Base-by-base conservation (phyloP, 2,329 filamentous ascomycete genomes). In the Escovopsis sp. region DNA sequence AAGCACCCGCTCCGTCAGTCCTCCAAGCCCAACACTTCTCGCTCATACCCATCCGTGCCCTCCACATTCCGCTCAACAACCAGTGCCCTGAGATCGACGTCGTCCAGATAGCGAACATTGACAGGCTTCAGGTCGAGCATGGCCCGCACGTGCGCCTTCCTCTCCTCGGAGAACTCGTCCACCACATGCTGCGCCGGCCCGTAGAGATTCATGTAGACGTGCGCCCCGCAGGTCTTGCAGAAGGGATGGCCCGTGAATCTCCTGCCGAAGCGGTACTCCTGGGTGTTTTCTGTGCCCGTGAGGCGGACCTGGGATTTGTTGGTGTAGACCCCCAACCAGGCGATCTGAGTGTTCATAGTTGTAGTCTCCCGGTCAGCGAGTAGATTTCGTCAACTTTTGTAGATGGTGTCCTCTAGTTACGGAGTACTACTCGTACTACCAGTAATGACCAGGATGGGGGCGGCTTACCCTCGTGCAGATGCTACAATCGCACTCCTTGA, bases 401-500 rank as follows among this genome's bases (percentile, higher is more conserved):
- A n/a, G n/a, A n/a, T n/a, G n/a, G n/a, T n/a, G n/a, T n/a, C n/a
- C n/a, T n/a, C n/a, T n/a, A n/a, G n/a, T n/a, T n/a, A n/a, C n/a
- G n/a, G n/a, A n/a, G n/a, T n/a, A n/a, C n/a, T n/a, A n/a, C n/a
- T n/a, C n/a, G n/a, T n/a, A n/a, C n/a, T n/a, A n/a, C n/a, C n/a
- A n/a, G n/a, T n/a, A n/a, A n/a, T n/a, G n/a, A n/a, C n/a, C n/a
- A n/a, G n/a, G n/a, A n/a, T n/a, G n/a, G n/a, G n/a, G n/a, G 4
- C 8, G 3, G 44, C 47, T 6, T 47, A 57, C 54, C n/a, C 57
- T 48, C n/a, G 51, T 44, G 41, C 56, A 59, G 7, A 45, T 51
- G 40, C 57, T 58, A 41, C 59, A 51, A 62, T 64, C 50, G 55
- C 63, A 47, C 57, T 66, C 43, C 57, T 62, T 48, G 55, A 67